A percentile compares a stretch with the other conserved stretches of the same genome.
phyloP scores from a whole-genome alignment of 345 rosid species.

The Murraya koenigii region DNA sequence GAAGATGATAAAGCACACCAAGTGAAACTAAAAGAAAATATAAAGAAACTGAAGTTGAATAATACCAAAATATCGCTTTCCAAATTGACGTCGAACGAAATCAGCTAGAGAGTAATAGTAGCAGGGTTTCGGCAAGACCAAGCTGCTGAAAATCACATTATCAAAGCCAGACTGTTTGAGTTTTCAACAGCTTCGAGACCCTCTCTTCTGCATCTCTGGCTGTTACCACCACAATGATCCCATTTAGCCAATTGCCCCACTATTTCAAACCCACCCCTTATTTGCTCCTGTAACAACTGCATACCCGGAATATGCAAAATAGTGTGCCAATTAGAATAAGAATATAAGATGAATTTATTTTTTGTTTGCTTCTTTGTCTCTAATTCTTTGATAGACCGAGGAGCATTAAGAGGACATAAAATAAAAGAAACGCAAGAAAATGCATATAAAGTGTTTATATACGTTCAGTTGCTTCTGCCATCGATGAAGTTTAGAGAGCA shows the following conservation, averaged over 20 bases:
- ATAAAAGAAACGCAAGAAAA: no score
- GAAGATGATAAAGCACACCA: no score
- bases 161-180: constrained; percentile 16
- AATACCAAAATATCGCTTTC: constrained; percentile 13
- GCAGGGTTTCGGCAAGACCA: constrained; percentile 40
- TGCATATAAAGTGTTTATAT: background rate
- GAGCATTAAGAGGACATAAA: background rate
- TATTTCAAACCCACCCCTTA: constrained; percentile 22
- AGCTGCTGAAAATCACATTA: constrained; percentile 35
- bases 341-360: no score
- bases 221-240: constrained; percentile 19
- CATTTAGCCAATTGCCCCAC: constrained; percentile 22
- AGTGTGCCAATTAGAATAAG: background rate
- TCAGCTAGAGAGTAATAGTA: constrained; percentile 34
- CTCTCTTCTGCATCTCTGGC: constrained; percentile 23
- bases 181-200: constrained; percentile 23
- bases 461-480: constrained; percentile 12
- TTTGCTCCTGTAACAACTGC: constrained; percentile 32
- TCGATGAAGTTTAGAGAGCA: background rate
- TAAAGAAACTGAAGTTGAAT: no score
- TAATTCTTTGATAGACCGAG: background rate
- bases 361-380: no score
- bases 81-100: constrained; percentile 18
- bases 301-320: constrained; percentile 23
- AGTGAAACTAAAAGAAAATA: background rate